Base-by-base conservation (phyloP, 108 stramenopile genomes). In the Skeletonema costatum region DNA sequence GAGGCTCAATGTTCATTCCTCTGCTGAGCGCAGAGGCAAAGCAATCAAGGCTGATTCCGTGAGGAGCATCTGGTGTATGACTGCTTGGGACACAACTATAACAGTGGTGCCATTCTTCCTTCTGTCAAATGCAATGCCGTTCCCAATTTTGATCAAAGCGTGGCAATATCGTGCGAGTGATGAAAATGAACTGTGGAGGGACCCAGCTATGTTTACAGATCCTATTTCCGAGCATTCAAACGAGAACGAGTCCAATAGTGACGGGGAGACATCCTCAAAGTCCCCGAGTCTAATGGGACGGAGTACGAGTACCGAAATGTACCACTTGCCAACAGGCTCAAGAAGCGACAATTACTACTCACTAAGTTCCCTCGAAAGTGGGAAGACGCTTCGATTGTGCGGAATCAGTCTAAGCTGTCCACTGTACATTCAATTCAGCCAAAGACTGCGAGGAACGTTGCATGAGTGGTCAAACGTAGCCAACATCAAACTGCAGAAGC, bases 341-440 rank as follows among this genome's bases (percentile, higher is more conserved):
- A 62, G 33, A 30, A n/a, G 62, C 12, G 14, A 51, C 21, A 69
- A 77, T 13, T 70, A 68, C 59, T 68, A 60, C 10, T 64, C 42
- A 12, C 5, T 53, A n/a, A 51, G 32, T 25, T n/a, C 14, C 11
- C 62, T 77, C 13, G 63, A 69, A n/a, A 70, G 48, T 21, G 61
- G 68, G 13, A 48, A 64, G 36, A 64, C 66, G 14, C 21, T 77
- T 9, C 76, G 62, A 19, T 17, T 78, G 38, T 73, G 66, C 64
- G 79, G 79, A 9, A 80, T 80, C 13, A 70, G 56, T 51, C 36
- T 73, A 33, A 51, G 65, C 8, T 36, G 61, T 19, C 70, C 70
- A 56, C 39, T 80, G 10, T 75, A 66, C 48, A 63, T 80, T 30
- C 79, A 80, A 44, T 50, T 76, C 1, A 68, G 68, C 19, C 79